Evolutionary conservation across 306 rosid genomes (phyloP).

Genomic region (Luffa acutangula): DNA sequence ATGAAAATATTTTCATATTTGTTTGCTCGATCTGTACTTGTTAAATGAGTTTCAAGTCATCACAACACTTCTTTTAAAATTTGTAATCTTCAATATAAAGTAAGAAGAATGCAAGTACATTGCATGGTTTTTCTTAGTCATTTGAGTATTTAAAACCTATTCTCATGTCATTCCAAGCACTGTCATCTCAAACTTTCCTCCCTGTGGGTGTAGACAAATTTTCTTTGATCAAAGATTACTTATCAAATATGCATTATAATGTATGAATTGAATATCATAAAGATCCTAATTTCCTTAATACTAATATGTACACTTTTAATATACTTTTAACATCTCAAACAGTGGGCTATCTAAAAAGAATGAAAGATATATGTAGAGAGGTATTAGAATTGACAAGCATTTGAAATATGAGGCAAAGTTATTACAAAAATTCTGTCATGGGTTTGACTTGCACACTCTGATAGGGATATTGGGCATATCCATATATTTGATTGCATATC

Average conservation of each 20-base stretch:
- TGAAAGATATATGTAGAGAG: neutral
- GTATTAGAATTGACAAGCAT: neutral
- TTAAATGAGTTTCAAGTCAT: too few relatives aligned
- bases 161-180: too few relatives aligned
- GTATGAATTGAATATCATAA: neutral
- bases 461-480: neutral
- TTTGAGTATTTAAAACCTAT: too few relatives aligned
- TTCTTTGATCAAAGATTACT: too few relatives aligned
- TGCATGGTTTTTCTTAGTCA: too few relatives aligned
- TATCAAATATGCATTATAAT: too few relatives aligned
- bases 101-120: too few relatives aligned
- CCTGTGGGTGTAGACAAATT: too few relatives aligned
- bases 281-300: neutral
- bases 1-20: neutral
- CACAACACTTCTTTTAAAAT: neutral
- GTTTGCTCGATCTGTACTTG: neutral
- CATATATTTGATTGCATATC: neutral
- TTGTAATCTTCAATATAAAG: too few relatives aligned
- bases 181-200: too few relatives aligned
- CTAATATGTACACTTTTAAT: neutral
- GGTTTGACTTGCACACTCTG: neutral
- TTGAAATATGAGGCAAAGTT: neutral
- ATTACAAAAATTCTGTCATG: neutral
- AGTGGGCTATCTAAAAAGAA: neutral
- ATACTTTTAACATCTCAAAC: neutral